A percentile compares a stretch with the other conserved stretches of the same genome.
phyloP scores from a whole-genome alignment of 2,329 filamentous ascomycete genomes.

The Exophiala phaeomuriformis region DNA sequence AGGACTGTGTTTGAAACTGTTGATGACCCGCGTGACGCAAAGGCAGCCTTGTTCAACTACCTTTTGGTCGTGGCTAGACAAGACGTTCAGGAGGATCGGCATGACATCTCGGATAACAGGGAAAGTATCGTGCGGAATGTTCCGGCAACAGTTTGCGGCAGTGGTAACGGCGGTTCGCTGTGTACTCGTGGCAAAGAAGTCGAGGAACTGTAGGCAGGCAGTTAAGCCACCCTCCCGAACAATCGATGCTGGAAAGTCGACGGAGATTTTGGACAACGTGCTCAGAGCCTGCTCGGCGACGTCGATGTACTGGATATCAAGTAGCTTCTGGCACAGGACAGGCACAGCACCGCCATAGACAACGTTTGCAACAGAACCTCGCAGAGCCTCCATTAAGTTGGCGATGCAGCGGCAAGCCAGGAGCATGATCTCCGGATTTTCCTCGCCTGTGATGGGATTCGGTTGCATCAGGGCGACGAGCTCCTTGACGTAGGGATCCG shows the following conservation, averaged over 20 bases:
- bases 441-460: slow-evolving; percentile 68
- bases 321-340: slow-evolving; percentile 84
- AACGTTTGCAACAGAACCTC: slow-evolving; percentile 85
- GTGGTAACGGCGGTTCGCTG: slow-evolving; percentile 95
- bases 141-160: slow-evolving; percentile 95
- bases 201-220: slow-evolving; percentile 90
- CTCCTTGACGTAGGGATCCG: slow-evolving; percentile 92
- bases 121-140: slow-evolving; percentile 91
- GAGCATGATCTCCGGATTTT: slow-evolving; percentile 95
- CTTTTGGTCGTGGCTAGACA: slow-evolving; percentile 87
- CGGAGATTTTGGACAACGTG: slow-evolving; percentile 93
- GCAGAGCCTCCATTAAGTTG: slow-evolving; percentile 94
- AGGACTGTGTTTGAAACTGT: slow-evolving; percentile 88
- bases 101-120: slow-evolving; percentile 88
- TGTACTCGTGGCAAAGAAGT: slow-evolving; percentile 96
- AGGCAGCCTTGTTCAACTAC: slow-evolving; percentile 95
- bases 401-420: slow-evolving; percentile 91
- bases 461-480: slow-evolving; percentile 86
- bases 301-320: slow-evolving; percentile 96
- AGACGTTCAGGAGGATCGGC: slow-evolving; percentile 84
- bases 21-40: slow-evolving; percentile 90
- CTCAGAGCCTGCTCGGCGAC: slow-evolving; percentile 93
- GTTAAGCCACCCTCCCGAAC: slow-evolving; percentile 91
- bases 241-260: slow-evolving; percentile 90
- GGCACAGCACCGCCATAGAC: slow-evolving; percentile 97